Evolutionary conservation across 2,329 filamentous ascomycete genomes (phyloP).

Genomic region (Aureobasidium sp.): DNA sequence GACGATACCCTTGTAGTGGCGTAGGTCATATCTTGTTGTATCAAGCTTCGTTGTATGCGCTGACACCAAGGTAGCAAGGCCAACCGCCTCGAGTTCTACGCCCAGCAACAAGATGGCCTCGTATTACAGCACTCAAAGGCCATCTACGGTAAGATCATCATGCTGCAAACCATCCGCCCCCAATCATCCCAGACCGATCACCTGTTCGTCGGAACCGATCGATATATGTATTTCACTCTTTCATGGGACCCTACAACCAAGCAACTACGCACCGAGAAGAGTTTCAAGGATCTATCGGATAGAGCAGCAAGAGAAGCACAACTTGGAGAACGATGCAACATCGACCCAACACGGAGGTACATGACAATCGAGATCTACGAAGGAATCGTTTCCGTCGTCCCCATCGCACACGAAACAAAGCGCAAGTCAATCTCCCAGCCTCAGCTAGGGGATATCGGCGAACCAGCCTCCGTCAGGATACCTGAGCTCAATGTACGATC

Average conservation of each 20-base stretch:
- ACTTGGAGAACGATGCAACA: constrained; percentile 71
- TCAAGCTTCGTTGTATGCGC: not conserved
- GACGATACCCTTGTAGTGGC: constrained; percentile 80
- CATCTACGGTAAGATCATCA: constrained; percentile 78
- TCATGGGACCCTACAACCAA: constrained; percentile 61
- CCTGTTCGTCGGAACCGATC: constrained; percentile 85
- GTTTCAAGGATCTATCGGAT: constrained; percentile 52
- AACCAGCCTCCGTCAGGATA: constrained; percentile 54
- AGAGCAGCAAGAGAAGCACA: constrained; percentile 63
- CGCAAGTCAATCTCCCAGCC: constrained; percentile 42
- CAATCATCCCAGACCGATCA: constrained; percentile 68
- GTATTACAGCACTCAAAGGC: constrained; percentile 58
- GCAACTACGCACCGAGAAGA: constrained; percentile 48
- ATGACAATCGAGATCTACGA: constrained; percentile 62
- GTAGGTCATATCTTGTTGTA: constrained; percentile 46
- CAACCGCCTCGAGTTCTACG: constrained; percentile 80
- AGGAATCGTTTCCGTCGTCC: constrained; percentile 57
- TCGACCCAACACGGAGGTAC: constrained; percentile 69
- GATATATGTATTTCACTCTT: constrained; percentile 83
- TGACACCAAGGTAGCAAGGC: constrained; percentile 49
- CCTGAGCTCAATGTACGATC: constrained; percentile 60
- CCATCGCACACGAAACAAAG: constrained; percentile 48
- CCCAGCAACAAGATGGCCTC: constrained; percentile 53
- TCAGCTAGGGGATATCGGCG: constrained; percentile 49
- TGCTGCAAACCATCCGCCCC: constrained; percentile 73